Percentiles rank a stretch among this genome's conserved stretches.
Conservation (phyloP, 441 rosid species). For the Corymbia calophylla region DNA sequence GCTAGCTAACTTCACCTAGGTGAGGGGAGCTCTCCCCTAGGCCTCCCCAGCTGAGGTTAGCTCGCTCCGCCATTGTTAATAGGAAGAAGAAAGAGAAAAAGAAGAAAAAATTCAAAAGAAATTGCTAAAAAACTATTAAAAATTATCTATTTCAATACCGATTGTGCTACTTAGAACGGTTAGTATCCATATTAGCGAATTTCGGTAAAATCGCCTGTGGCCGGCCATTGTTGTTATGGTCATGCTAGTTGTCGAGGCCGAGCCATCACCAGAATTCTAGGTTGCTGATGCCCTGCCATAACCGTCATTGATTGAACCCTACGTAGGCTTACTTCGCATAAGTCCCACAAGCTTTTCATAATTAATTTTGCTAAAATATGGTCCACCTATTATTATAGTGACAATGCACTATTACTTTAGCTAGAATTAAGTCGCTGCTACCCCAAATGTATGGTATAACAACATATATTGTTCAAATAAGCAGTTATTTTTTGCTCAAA, state of each 20-base stretch:
- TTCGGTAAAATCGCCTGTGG: fast-evolving
- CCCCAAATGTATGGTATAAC: neutral
- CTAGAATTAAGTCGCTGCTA: neutral
- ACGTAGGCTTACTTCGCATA: neutral
- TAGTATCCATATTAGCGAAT: fast-evolving
- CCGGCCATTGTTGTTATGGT: fast-evolving
- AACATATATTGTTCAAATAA: neutral
- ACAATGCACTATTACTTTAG: neutral
- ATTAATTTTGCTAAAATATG: neutral
- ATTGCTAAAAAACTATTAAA: too few relatives aligned
- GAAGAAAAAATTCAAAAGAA: fast-evolving
- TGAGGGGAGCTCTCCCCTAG: neutral
- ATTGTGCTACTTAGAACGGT: fast-evolving
- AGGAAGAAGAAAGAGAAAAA: neutral
- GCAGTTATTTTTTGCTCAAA: neutral
- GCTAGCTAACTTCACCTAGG: fast-evolving
- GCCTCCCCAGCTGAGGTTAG: neutral
- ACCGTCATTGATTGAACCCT: neutral
- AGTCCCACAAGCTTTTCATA: fast-evolving
- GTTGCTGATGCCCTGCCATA: fast-evolving
- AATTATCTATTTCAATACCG: fast-evolving
- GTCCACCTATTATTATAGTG: neutral
- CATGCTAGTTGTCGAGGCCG: fast-evolving
- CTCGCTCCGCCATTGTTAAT: fast-evolving
- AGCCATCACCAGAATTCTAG: neutral